Evolutionary conservation across 1,284 basidiomycete species (phyloP).

Genomic region (Ceratobasidium theobromae): DNA sequence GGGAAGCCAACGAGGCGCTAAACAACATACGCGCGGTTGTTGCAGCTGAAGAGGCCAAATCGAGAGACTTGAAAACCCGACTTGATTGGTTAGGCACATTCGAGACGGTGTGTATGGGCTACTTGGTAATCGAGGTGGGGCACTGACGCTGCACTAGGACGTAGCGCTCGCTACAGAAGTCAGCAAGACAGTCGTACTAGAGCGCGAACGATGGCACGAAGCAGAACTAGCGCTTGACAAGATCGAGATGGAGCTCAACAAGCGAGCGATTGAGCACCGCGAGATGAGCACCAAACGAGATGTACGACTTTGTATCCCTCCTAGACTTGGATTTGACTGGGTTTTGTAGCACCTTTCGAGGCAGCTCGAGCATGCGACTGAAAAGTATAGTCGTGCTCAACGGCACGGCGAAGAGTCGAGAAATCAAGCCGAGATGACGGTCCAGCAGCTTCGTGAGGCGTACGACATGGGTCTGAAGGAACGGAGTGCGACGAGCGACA

Average conservation of each 20-base stretch:
- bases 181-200: conserved; percentile 10
- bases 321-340: background rate
- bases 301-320: background rate
- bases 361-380: conserved; percentile 13
- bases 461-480: conserved; percentile 1
- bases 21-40: background rate
- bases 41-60: conserved; percentile 10
- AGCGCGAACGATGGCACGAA: conserved; percentile 10
- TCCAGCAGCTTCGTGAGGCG: conserved; percentile 11
- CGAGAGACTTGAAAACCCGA: conserved; percentile 17
- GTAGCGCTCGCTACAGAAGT: conserved; percentile 14
- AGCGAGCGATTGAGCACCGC: conserved; percentile 24
- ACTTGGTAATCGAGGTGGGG: background rate
- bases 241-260: conserved; percentile 16
- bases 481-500: conserved; percentile 20
- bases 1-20: conserved; percentile 9
- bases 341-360: background rate
- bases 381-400: conserved; percentile 15
- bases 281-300: conserved; percentile 25
- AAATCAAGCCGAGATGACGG: conserved; percentile 9
- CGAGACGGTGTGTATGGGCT: background rate
- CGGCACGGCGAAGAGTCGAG: conserved; percentile 21
- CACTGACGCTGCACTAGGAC: background rate
- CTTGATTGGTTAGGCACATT: conserved; percentile 12
- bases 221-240: conserved; percentile 1